Evolutionary conservation across 1,284 basidiomycete species (phyloP), one percentile per base, ranked within the genome.

Genomic region (Xerocomus amazonicus): DNA sequence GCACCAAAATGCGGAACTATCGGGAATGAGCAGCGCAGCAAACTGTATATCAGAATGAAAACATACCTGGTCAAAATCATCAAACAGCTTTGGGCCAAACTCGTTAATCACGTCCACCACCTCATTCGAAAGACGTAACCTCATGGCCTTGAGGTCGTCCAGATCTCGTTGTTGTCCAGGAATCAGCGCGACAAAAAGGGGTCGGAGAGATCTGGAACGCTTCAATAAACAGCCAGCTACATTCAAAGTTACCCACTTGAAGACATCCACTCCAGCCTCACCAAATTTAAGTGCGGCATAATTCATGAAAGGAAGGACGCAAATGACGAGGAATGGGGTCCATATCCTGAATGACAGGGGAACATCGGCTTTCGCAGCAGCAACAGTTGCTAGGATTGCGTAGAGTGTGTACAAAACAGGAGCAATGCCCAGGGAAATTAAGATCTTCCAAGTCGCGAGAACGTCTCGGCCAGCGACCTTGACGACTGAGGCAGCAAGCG

Each of bases 231-330:
- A 73, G 8, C 12, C 17, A 31, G 70, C 27, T 34, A 34, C 8
- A 9, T 31, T 26, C 32, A 13, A 9, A 39, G 16, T 43, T n/a
- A 62, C 78, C 58, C 55, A 97, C 92, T 99, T 99, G 57, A 97
- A 79, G 32, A 99, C 94, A 65, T 99, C 97, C 83, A 98, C 89
- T 33, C 97, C 97, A 16, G 96, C 97, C 70, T 99, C 97, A 41
- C 96, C 96, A 65, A 99, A 99, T 70, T 98, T 98, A 55, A 99
- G 80, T 9, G 96, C 92, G 8, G 93, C 93, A 66, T 91, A 94
- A 45, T 91, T 95, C 73, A 98, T 89, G 63, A 88, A 82, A 7
- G 97, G 97, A 35, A 99, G 71, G 2, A 83, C 76, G 16, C 80
- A 72, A 53, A 93, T 77, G 49, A 93, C 83, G 34, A 92, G 70